Evolutionary conservation across 2,329 filamentous ascomycete genomes (phyloP), one percentile per base, ranked within the genome.

Genomic region (Curvularia sp.): DNA sequence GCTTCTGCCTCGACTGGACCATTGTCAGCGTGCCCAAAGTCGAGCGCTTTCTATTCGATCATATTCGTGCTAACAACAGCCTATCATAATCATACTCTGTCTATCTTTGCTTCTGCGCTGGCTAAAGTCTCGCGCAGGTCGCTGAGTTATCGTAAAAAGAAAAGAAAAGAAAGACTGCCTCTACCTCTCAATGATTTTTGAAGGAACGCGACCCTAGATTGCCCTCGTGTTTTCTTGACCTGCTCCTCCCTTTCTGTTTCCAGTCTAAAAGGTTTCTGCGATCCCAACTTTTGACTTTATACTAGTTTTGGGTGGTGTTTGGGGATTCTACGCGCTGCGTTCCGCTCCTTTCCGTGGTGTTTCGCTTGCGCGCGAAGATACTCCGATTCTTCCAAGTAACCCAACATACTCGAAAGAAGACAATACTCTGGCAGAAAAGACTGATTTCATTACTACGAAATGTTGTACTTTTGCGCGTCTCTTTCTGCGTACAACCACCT

Each of bases 291-390:
- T 19, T 30, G 13, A 43, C 13, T 46, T 39, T 51, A 55, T 34
- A 49, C 55, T 50, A 48, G 50, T 18, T 18, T 49, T 54, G 54
- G 54, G 21, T 54, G 49, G 28, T 64, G 60, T 65, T 60, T 57
- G 60, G 57, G 30, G 42, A 28, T 13, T 42, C 39, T 45, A 60
- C 66, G 61, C 61, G 57, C 63, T 57, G 34, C 50, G 41, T 39
- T 47, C 25, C 28, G 41, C 46, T 53, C 47, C 45, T 54, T 49
- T 53, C 57, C 55, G 46, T 64, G 61, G 59, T 67, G 69, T 71
- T 72, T 69, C 63, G 60, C 66, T 61, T 66, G 27, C 49, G 59
- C 63, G 57, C 51, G 62, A 64, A 61, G 62, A 57, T 47, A 56
- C 47, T 30, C 34, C 7, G n/a, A 19, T 23, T 28, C 10, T 34